These are phyloP conservation scores for Saccharomyces hybrid DNA, from an alignment of 1,139 yeast species.

Conservation along the genomic window DNA sequence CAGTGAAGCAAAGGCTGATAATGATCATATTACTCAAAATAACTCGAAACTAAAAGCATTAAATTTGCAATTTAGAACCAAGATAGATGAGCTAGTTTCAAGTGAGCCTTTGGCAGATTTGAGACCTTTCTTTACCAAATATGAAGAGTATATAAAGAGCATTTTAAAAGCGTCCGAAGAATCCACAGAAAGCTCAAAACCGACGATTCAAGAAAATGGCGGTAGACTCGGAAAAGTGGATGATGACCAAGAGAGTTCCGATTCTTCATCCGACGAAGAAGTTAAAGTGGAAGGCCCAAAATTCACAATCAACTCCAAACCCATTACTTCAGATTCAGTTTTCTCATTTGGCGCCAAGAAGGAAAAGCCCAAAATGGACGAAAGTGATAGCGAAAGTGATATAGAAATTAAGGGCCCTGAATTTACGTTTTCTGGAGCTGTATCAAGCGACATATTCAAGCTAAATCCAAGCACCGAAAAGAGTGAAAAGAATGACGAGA, in stretches of 20 bases:
- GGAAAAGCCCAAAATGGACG: constrained; percentile 36
- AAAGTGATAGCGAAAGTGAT: constrained; percentile 47
- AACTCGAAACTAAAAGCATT: constrained; percentile 52
- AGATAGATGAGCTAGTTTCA: constrained; percentile 39
- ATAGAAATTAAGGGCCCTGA: constrained; percentile 55
- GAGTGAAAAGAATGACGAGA: constrained; percentile 3
- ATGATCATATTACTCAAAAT: background rate
- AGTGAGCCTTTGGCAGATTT: constrained; percentile 52
- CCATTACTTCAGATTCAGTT: constrained; percentile 50
- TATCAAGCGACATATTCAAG: constrained; percentile 44
- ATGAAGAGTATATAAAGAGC: constrained; percentile 39
- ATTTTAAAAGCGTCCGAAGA: constrained; percentile 6
- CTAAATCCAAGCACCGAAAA: constrained; percentile 21
- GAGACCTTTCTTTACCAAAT: constrained; percentile 49
- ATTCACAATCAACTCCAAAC: constrained; percentile 46
- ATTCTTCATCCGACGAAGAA: constrained; percentile 30
- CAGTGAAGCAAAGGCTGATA: background rate
- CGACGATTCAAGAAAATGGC: background rate
- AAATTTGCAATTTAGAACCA: constrained; percentile 53
- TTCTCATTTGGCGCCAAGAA: constrained; percentile 50
- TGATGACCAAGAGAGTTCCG: background rate
- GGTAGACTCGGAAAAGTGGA: background rate
- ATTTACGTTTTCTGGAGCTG: constrained; percentile 45
- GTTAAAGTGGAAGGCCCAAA: constrained; percentile 58
- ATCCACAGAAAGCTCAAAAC: background rate